Conservation (phyloP, 1,139 yeast species). For the Debaryomyces udenii region DNA sequence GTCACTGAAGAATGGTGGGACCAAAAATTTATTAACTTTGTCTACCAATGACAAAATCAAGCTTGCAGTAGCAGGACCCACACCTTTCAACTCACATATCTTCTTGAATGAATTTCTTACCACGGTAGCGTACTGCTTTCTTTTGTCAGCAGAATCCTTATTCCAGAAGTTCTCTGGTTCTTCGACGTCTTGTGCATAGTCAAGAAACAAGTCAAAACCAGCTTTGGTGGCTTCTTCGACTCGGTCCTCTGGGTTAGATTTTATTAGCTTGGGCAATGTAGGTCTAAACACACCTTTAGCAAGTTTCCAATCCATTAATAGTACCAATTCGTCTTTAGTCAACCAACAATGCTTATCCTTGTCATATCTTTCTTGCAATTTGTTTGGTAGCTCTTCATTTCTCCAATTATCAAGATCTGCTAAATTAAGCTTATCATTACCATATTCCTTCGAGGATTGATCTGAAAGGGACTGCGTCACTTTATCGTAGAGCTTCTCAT, state of each 20-base stretch:
- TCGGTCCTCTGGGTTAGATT: constrained; percentile 31
- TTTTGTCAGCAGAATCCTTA: constrained; percentile 5
- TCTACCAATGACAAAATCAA: constrained; percentile 39
- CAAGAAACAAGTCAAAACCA: constrained; percentile 32
- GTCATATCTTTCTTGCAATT: constrained; percentile 22
- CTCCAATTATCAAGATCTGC: constrained; percentile 43
- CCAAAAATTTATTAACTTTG: constrained; percentile 22
- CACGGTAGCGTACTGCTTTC: constrained; percentile 18
- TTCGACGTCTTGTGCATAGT: constrained; percentile 16
- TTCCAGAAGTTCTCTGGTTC: constrained; percentile 16
- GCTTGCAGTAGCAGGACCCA: constrained; percentile 57
- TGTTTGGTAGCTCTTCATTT: constrained; percentile 28
- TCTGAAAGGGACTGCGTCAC: constrained; percentile 18
- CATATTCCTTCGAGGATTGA: constrained; percentile 20
- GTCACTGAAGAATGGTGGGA: constrained; percentile 55
- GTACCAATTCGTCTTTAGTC: constrained; percentile 38
- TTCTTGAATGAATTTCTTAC: constrained; percentile 31
- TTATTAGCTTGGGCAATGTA: constrained; percentile 43
- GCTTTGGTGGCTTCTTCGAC: constrained; percentile 32
- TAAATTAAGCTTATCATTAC: constrained; percentile 29
- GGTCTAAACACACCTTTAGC: constrained; percentile 53
- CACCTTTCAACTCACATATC: constrained; percentile 43
- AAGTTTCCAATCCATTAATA: constrained; percentile 54
- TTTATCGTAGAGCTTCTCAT: constrained; percentile 12
- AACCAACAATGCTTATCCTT: constrained; percentile 29